These are phyloP conservation scores for Starmerella etchellsii DNA, from an alignment of 805 yeast genomes.

Conservation along the genomic window DNA sequence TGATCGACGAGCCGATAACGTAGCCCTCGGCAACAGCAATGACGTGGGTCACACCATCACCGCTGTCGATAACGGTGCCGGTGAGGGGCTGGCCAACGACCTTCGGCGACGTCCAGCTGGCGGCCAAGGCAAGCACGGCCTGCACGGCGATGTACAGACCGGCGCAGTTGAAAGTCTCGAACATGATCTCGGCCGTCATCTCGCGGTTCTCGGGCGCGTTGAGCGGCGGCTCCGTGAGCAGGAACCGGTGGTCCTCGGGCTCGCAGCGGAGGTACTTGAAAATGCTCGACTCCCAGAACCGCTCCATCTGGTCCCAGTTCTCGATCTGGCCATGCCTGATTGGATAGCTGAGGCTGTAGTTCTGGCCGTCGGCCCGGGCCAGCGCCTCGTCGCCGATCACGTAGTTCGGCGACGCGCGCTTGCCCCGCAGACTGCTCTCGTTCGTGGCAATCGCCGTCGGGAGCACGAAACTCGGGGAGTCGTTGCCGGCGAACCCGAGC, in stretches of 20 bases:
- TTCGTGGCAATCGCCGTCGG: conserved; percentile 91
- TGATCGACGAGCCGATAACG: conserved; percentile 93
- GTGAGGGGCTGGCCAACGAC: conserved; percentile 90
- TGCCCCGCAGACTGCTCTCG: conserved; percentile 24
- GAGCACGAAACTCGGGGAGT: conserved; percentile 90
- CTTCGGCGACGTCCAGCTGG: conserved; percentile 96
- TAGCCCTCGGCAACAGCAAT: conserved; percentile 99
- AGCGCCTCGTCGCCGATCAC: conserved; percentile 94
- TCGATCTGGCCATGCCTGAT: conserved; percentile 97
- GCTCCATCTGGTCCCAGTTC: conserved; percentile 99
- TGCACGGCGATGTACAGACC: conserved; percentile 97
- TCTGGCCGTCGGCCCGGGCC: conserved; percentile 78
- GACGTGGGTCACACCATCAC: conserved; percentile 98
- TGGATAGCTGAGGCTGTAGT: conserved; percentile 80
- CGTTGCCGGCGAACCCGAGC: conserved; percentile 97
- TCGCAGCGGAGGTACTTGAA: conserved; percentile 94
- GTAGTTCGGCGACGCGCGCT: conserved; percentile 49
- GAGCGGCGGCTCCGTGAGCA: conserved; percentile 94
- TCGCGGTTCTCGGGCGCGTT: conserved; percentile 99
- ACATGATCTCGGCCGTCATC: conserved; percentile 96
- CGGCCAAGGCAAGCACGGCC: conserved; percentile 96
- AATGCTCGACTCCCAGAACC: conserved; percentile 96
- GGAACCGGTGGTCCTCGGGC: conserved; percentile 95
- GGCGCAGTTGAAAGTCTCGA: conserved; percentile 96
- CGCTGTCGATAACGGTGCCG: conserved; percentile 96